Evolutionary conservation across 108 stramenopile genomes (phyloP).

Genomic region (Skeletonema potamos): DNA sequence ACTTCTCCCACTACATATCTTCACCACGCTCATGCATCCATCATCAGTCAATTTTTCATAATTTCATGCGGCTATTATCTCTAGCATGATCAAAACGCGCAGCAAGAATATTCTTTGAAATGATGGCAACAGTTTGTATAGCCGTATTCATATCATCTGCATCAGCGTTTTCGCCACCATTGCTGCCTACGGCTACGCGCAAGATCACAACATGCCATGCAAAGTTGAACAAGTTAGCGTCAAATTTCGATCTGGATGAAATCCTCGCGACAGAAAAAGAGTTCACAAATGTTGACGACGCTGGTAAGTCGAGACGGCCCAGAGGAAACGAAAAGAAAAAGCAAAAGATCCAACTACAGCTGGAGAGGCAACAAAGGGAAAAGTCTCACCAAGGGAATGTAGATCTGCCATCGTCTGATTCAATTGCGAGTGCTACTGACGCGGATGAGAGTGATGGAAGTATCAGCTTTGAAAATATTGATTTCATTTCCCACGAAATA

Average conservation of each 20-base stretch:
- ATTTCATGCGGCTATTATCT: neutral
- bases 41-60: no score
- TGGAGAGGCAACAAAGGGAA: conserved; percentile 25
- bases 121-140: neutral
- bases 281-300: conserved; percentile 10
- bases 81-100: neutral
- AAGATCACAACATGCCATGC: conserved; percentile 24
- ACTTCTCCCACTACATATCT: no score
- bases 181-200: neutral
- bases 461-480: conserved; percentile 19
- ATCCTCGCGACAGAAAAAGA: conserved; percentile 36
- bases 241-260: conserved; percentile 38
- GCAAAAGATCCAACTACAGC: conserved; percentile 21
- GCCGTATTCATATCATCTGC: neutral
- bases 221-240: conserved; percentile 40
- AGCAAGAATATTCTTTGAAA: neutral
- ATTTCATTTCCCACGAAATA: conserved; percentile 17
- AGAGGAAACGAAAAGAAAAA: conserved; percentile 27
- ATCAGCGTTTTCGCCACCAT: neutral
- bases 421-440: neutral
- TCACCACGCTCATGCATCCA: no score
- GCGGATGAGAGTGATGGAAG: conserved; percentile 4
- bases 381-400: conserved; percentile 2
- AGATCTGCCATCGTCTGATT: neutral
- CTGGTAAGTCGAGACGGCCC: conserved; percentile 1